Conservation (phyloP, 208 protist genomes). For the Tetramitus jugosus region DNA sequence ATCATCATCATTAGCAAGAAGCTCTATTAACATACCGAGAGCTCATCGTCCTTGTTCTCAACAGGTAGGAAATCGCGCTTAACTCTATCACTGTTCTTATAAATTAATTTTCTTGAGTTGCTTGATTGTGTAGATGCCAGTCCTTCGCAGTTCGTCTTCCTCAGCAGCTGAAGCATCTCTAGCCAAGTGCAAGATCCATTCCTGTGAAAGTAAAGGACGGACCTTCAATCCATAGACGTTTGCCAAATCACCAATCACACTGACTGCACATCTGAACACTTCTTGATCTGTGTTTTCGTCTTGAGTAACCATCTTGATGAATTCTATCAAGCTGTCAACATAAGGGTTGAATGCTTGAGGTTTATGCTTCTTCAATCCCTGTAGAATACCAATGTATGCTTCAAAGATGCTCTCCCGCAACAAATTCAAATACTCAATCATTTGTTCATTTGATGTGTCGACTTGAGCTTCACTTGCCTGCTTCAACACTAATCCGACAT, state of each 20-base stretch:
- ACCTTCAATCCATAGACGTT: conserved; percentile 15
- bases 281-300: conserved; percentile 30
- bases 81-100: no score
- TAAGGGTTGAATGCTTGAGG: conserved; percentile 38
- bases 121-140: no score
- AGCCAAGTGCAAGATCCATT: not conserved
- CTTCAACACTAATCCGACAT: conserved; percentile 64
- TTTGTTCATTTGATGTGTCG: not conserved
- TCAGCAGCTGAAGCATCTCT: no score
- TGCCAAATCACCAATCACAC: conserved; percentile 39
- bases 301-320: conserved; percentile 24
- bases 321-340: conserved; percentile 35
- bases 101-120: no score
- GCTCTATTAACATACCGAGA: no score
- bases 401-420: conserved; percentile 53
- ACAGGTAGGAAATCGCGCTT: no score
- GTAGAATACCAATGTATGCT: conserved; percentile 54
- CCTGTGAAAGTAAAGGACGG: not conserved
- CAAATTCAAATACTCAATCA: conserved; percentile 5
- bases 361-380: conserved; percentile 44
- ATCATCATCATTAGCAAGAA: no score
- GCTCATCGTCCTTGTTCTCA: no score
- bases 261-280: conserved; percentile 40
- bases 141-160: no score
- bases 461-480: conserved; percentile 37